phyloP scores from a whole-genome alignment of 2,329 filamentous ascomycete species.

The Periconia macrospinosa region DNA sequence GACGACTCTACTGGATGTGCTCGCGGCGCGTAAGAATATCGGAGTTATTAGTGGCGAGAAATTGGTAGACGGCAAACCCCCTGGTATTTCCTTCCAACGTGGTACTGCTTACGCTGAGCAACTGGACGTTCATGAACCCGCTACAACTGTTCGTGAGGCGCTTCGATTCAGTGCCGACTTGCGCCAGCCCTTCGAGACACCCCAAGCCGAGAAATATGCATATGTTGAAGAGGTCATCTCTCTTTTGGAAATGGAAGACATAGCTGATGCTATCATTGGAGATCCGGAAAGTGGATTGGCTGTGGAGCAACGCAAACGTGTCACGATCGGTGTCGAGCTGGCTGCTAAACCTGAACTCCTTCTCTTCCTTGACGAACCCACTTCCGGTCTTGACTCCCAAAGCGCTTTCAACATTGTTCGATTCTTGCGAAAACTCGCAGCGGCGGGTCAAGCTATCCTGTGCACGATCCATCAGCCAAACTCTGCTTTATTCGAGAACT shows the following conservation, averaged over 20 bases:
- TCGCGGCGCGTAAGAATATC: slow-evolving; percentile 67
- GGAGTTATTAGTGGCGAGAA: slow-evolving; percentile 66
- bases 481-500: slow-evolving; percentile 82
- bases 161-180: slow-evolving; percentile 68
- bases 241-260: slow-evolving; percentile 67
- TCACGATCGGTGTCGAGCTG: slow-evolving; percentile 65
- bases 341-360: slow-evolving; percentile 70
- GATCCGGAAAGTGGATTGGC: slow-evolving; percentile 62
- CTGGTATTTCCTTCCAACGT: slow-evolving; percentile 64
- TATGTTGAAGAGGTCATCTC: slow-evolving; percentile 68
- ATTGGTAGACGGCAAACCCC: slow-evolving; percentile 61
- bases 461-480: slow-evolving; percentile 93
- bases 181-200: slow-evolving; percentile 61
- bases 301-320: slow-evolving; percentile 68
- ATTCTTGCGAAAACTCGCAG: slow-evolving; percentile 74
- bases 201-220: slow-evolving; percentile 62
- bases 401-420: slow-evolving; percentile 76
- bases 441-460: slow-evolving; percentile 83
- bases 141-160: slow-evolving; percentile 66
- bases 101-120: slow-evolving; percentile 68
- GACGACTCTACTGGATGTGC: slow-evolving; percentile 79
- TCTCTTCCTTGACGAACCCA: slow-evolving; percentile 79
- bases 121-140: slow-evolving; percentile 65
- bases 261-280: slow-evolving; percentile 68
- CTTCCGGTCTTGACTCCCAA: slow-evolving; percentile 72